phyloP scores from a whole-genome alignment of 805 yeast genomes.

The Wickerhamiella domercqiae region DNA sequence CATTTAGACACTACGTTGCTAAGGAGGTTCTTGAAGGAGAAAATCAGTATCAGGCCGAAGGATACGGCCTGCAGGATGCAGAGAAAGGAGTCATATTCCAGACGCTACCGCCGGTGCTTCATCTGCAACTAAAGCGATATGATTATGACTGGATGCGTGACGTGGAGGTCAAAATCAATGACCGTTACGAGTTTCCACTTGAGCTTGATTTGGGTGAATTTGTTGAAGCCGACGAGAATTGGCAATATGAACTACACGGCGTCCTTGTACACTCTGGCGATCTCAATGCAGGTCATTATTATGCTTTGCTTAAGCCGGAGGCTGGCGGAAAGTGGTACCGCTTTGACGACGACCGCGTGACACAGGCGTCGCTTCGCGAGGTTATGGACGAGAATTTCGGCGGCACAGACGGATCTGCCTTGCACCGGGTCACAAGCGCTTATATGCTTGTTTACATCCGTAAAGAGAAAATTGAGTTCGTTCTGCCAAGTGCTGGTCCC shows the following conservation, averaged over 20 bases:
- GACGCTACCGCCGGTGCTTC: constrained; percentile 82
- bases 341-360: constrained; percentile 91
- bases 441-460: constrained; percentile 92
- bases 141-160: constrained; percentile 88
- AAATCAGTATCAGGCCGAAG: constrained; percentile 87
- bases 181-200: constrained; percentile 78
- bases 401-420: constrained; percentile 34
- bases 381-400: constrained; percentile 92
- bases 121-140: constrained; percentile 82
- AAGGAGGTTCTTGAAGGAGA: constrained; percentile 86
- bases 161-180: constrained; percentile 79
- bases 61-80: constrained; percentile 84
- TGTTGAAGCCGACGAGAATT: constrained; percentile 44
- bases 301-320: constrained; percentile 79
- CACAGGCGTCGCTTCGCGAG: constrained; percentile 68
- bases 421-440: constrained; percentile 81
- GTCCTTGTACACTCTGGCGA: constrained; percentile 95
- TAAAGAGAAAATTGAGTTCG: constrained; percentile 37
- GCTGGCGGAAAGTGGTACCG: constrained; percentile 62
- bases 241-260: constrained; percentile 77
- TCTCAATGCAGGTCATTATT: constrained; percentile 90
- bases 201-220: constrained; percentile 66
- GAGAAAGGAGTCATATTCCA: constrained; percentile 89
- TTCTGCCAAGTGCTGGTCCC: constrained; percentile 36
- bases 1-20: constrained; percentile 77